Conservation (phyloP, 148 eudicot genomes). For the Silene uniflora region DNA sequence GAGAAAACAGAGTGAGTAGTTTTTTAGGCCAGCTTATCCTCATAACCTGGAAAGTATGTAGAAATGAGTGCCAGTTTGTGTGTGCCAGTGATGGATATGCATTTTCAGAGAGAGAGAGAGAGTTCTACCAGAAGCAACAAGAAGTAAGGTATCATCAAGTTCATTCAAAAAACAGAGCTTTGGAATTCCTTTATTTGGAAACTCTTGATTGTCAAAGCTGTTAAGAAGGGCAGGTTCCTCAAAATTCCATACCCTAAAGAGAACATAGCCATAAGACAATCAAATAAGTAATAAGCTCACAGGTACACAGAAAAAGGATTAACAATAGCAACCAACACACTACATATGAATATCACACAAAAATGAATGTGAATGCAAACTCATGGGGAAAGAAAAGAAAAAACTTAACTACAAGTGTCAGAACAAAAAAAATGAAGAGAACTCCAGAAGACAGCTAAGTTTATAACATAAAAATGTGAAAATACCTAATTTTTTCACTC, state of each 20-base stretch:
- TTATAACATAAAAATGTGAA: background rate
- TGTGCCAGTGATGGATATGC: no score
- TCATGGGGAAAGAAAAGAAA: no score
- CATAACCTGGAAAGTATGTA: no score
- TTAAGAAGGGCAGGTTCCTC: slow-evolving; percentile 79
- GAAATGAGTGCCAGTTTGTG: no score
- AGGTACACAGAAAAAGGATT: background rate
- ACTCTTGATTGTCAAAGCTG: slow-evolving; percentile 81
- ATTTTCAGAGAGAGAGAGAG: slow-evolving; percentile 3
- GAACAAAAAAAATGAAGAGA: background rate
- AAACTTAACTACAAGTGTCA: no score
- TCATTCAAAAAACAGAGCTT: slow-evolving; percentile 92
- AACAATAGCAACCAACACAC: background rate
- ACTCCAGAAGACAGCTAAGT: no score
- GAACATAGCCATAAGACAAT: slow-evolving; percentile 9
- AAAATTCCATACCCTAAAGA: slow-evolving; percentile 81
- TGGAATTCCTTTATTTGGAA: slow-evolving; percentile 78
- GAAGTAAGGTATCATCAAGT: slow-evolving; percentile 89
- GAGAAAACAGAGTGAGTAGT: no score
- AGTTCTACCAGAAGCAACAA: slow-evolving; percentile 78
- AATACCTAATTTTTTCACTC: slow-evolving; percentile 77
- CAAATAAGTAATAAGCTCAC: background rate
- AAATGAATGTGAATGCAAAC: no score
- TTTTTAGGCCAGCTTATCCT: no score
- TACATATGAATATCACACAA: no score